Evolutionary conservation across 2,329 filamentous ascomycete genomes (phyloP), one percentile per base, ranked within the genome.

Genomic region (Ophiostoma ips): DNA sequence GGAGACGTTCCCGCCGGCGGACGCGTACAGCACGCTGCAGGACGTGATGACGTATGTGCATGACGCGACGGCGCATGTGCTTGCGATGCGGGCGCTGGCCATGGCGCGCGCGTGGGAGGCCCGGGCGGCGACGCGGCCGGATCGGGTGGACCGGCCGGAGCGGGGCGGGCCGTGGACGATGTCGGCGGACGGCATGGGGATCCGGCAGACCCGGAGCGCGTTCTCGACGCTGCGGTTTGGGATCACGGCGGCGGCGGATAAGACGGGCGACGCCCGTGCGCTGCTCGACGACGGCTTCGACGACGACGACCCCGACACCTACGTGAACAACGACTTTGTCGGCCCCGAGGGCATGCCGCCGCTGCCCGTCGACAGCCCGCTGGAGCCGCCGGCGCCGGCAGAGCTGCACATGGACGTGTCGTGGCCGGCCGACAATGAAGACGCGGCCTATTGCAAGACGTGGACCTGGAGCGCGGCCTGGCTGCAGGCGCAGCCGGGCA

Each of bases 21-120:
- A 67, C 47, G 58, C 61, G 50, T 77, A 75, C 54, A 65, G 69
- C 0, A 66, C 66, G 53, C 60, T 71, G 15, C 53, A 57, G 10
- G 69, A 71, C 33, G 64, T 75, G 6, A 61, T 64, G 12, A 66
- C 68, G 54, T 76, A 76, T 58, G 56, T 77, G 9, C 61, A 65
- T 50, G 66, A 66, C 16, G 68, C 70, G 12, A 63, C 68, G 8
- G 57, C 64, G 21, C 70, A 67, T 41, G 62, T 64, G 38, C 61
- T 75, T 3, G 61, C 66, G 0, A 59, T 66, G 10, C 62, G 54
- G 2, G 55, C 57, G 7, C 55, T 64, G 49, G 60, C 62, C 45
- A 57, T 68, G 30, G 54, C 53, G 2, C 46, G 31, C 4, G 52
- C 3, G 28, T 41, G 47, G 47, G 51, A 50, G 11, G 44, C 46